Conservation (phyloP, 768 basidiomycete species). For the Trametes gibbosa region DNA sequence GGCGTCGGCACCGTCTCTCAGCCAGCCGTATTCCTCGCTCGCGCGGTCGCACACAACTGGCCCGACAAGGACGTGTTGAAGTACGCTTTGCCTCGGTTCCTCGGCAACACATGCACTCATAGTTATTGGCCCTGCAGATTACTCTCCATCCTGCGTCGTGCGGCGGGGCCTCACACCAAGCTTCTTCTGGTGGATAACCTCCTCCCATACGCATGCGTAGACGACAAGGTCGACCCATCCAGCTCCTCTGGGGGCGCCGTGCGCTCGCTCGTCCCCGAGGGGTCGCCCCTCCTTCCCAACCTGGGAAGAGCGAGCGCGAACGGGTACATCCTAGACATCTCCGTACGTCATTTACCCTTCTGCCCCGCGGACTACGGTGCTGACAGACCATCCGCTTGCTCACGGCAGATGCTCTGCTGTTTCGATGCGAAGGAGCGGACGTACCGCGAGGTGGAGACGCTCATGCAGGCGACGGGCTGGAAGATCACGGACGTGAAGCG, state of each 20-base stretch:
- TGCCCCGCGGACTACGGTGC: not conserved
- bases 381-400: not conserved
- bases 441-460: slow-evolving; percentile 51
- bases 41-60: slow-evolving; percentile 16
- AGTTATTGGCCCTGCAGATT: not conserved
- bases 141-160: slow-evolving; percentile 9
- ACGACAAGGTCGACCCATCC: not conserved
- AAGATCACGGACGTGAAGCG: slow-evolving; percentile 54
- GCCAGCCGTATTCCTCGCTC: slow-evolving; percentile 14
- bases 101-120: not conserved
- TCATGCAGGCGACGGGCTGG: slow-evolving; percentile 61
- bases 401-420: slow-evolving; percentile 55
- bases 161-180: slow-evolving; percentile 14
- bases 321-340: slow-evolving; percentile 28
- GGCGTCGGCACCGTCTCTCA: slow-evolving; percentile 8
- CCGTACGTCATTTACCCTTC: slow-evolving; percentile 7
- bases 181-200: slow-evolving; percentile 11
- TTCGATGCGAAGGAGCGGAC: slow-evolving; percentile 69
- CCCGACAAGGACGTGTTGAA: slow-evolving; percentile 7
- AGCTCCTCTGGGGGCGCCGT: slow-evolving; percentile 2
- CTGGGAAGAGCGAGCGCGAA: slow-evolving; percentile 36
- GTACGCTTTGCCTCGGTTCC: not conserved
- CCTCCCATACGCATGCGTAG: slow-evolving; percentile 10
- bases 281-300: slow-evolving; percentile 12
- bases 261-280: slow-evolving; percentile 9